phyloP scores from a whole-genome alignment of 2,329 filamentous ascomycete genomes.

The Fusarium mexicanum region DNA sequence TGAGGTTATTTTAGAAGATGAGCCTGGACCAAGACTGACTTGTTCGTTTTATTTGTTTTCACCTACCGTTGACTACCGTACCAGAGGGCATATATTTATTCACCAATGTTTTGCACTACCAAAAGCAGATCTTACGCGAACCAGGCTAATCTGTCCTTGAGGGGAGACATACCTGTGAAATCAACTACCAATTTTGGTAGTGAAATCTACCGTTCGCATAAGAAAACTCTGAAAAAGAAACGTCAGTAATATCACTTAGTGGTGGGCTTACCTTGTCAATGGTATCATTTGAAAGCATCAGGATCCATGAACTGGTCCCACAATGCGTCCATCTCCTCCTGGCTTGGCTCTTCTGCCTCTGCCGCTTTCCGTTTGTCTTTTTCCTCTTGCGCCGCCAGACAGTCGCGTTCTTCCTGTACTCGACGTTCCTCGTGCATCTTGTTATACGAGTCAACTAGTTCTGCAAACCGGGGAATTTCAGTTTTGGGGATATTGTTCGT shows the following conservation, averaged over 20 bases:
- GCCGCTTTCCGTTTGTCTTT: background rate
- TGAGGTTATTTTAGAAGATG: background rate
- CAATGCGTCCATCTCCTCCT: background rate
- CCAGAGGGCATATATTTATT: background rate
- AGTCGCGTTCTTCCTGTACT: background rate
- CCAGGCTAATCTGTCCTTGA: background rate
- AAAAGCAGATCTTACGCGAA: background rate
- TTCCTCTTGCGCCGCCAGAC: background rate
- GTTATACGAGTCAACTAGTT: background rate
- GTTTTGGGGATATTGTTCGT: background rate
- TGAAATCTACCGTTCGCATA: background rate
- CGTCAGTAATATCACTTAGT: background rate
- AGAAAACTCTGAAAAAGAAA: background rate
- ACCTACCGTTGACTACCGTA: background rate
- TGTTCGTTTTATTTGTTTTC: background rate
- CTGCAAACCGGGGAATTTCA: background rate
- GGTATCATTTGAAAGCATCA: background rate
- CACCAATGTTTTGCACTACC: background rate
- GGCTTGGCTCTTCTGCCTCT: background rate
- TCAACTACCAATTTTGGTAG: too few species aligned
- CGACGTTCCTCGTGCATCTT: background rate
- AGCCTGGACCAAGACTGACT: background rate
- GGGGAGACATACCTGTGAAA: background rate
- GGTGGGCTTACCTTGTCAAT: background rate
- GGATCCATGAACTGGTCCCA: background rate